Evolutionary conservation across 1,284 basidiomycete genomes (phyloP), one percentile per base, ranked within the genome.

Genomic region (Cryptococcus amylolentus): DNA sequence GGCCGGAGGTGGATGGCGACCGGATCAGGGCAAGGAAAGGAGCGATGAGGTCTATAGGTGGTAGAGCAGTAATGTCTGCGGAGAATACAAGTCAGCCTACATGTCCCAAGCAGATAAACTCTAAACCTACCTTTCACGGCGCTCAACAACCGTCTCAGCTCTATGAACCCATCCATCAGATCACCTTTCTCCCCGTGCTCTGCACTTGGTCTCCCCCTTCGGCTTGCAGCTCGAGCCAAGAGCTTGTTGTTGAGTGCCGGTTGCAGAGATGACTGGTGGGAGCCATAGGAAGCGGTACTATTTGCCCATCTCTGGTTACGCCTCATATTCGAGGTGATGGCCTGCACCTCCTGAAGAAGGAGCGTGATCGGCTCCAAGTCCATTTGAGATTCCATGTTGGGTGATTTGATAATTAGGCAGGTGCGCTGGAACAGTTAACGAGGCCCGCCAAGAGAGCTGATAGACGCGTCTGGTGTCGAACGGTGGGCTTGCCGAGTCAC

Each of bases 291-390:
- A 1, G 70, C 66, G 1, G 69, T 60, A 23, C 72, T 67, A 3
- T 87, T 83, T 14, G 91, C 87, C 92, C 92, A 95, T 50, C 92
- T 85, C 49, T 91, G 91, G 78, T 95, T 95, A 80, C 94, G 91
- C 74, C 95, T 89, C 91, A 98, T 96, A n/a, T 86, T 84, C 4
- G 92, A 91, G 42, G 92, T 96, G 65, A 98, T 89, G 12, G 91
- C 83, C 54, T 94, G 83, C 62, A 97, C 89, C 81, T 98, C 94
- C 61, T 77, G 76, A 38, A 74, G 70, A 35, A 77, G 67, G 13
- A 76, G 70, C 16, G 70, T 73, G 42, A 70, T 57, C n/a, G 75
- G 66, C 1, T 70, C 64, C 38, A 77, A 68, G 62, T 77, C 73
- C 52, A 57, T 67, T 10, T 35, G 31, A 35, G 31, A 35, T 6